These are phyloP conservation scores for Xylariales sp. DNA, from an alignment of 2,329 filamentous ascomycete species.

Conservation along the genomic window DNA sequence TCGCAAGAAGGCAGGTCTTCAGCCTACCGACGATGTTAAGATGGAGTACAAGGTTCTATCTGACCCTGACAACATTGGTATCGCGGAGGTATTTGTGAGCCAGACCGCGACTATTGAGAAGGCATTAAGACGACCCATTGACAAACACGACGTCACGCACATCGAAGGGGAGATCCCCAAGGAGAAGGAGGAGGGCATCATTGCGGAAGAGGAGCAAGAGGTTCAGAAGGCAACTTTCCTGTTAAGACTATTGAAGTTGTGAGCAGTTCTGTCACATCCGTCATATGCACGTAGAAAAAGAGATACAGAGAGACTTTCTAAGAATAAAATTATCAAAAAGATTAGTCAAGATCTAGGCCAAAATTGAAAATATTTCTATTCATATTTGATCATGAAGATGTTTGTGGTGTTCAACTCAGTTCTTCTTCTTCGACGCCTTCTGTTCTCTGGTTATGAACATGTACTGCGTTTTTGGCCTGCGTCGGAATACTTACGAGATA, in stretches of 20 bases:
- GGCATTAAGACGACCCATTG: constrained; percentile 70
- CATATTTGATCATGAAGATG: too few relatives aligned
- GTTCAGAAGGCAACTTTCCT: constrained; percentile 78
- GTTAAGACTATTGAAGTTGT: constrained; percentile 72
- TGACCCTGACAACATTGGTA: constrained; percentile 71
- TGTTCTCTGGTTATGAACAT: constrained; percentile 7
- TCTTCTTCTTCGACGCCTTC: constrained; percentile 32
- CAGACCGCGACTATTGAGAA: constrained; percentile 70
- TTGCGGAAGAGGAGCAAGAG: constrained; percentile 80
- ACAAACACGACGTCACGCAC: constrained; percentile 60
- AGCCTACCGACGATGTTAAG: constrained; percentile 88
- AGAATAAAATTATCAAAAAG: too few relatives aligned
- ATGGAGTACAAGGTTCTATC: constrained; percentile 85
- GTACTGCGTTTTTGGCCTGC: too few relatives aligned
- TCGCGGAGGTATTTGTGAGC: constrained; percentile 64
- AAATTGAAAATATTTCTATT: too few relatives aligned
- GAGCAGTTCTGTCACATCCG: too few relatives aligned
- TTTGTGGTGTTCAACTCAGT: too few relatives aligned
- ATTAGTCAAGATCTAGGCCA: too few relatives aligned
- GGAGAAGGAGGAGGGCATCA: constrained; percentile 52
- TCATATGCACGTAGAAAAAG: too few relatives aligned
- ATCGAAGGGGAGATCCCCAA: constrained; percentile 52
- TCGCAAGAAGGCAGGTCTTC: constrained; percentile 87
- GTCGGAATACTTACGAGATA: constrained; percentile 63
- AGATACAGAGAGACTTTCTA: too few relatives aligned